Base-by-base conservation (phyloP, 164 flowering plant species). In the Macadamia integrifolia region DNA sequence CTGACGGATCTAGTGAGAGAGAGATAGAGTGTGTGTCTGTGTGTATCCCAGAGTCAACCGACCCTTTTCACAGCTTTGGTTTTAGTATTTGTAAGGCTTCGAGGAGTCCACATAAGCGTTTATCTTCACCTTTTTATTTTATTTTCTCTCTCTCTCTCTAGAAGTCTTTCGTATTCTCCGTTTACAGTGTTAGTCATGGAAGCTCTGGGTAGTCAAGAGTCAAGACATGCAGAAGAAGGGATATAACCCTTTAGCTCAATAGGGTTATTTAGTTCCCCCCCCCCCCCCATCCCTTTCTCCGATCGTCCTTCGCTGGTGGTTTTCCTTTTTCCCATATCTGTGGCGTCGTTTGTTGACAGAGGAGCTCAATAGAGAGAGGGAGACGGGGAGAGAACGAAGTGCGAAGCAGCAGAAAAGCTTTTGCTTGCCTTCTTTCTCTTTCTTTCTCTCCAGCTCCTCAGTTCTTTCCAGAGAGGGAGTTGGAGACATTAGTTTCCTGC, bases 1-100 rank as follows among this genome's bases (percentile, higher is more conserved):
- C 40, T 35, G 40, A 35, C 40, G 40, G 23, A 23, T 23, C 23
- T 23, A 23, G 23, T 35, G 3, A 35, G 40, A 35, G 5, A 5
- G 40, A 5, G 5, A 0, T 2, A 35, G 5, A 35, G 40, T 35
- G 40, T 1, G 40, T 35, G 40, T 35, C 40, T 35, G 40, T 35
- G 40, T 35, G 0, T 35, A 1, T 0, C 3, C 5, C 5, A 49
- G 53, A 49, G 53, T 49, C 53, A 49, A 49, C 53, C 53, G 53
- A 5, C 53, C 53, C 53, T 49, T 46, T 80, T 80, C 74, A 29
- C 17, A 43, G 52, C 60, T 69, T 74, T 76, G 79, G 72, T 61
- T 58, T 80, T 65, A 75, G 72, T 71, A 76, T 86, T 77, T 86
- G 89, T 80, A 87, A 88, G 88, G 96, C 84, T 81, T 86, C 79